These are phyloP conservation scores for Hirsutella minnesotensis DNA, from an alignment of 2,329 filamentous ascomycete genomes.

Conservation along the genomic window DNA sequence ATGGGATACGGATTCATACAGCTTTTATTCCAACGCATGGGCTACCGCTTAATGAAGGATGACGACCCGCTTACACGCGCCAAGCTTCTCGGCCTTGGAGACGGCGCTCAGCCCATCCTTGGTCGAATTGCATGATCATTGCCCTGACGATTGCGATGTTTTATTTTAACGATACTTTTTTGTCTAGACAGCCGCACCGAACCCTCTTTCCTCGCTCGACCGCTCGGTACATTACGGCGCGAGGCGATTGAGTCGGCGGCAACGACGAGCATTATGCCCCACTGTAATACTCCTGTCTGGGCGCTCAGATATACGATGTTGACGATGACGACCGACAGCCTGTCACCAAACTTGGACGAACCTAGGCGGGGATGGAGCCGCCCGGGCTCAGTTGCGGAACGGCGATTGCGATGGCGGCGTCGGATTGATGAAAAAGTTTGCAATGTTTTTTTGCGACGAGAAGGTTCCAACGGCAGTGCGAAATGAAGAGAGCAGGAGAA, in stretches of 20 bases:
- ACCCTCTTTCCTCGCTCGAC: slow-evolving; percentile 17
- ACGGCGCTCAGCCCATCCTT: too few species aligned
- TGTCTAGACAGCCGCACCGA: slow-evolving; percentile 31
- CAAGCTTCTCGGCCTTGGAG: slow-evolving; percentile 8
- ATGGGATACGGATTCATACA: slow-evolving; percentile 27
- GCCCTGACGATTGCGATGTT: slow-evolving; percentile 33
- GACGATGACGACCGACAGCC: slow-evolving; percentile 14
- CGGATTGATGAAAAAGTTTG: slow-evolving; percentile 1
- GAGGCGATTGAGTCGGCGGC: slow-evolving; percentile 23
- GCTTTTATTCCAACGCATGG: slow-evolving; percentile 26
- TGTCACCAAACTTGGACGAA: background rate
- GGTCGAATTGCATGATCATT: slow-evolving; percentile 22
- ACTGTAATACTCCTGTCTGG: slow-evolving; percentile 24
- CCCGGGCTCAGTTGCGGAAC: background rate
- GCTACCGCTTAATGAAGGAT: slow-evolving; percentile 26
- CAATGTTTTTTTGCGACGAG: background rate
- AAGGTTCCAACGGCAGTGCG: slow-evolving; percentile 4
- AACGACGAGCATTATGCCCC: slow-evolving; percentile 25
- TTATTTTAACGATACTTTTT: slow-evolving; percentile 30
- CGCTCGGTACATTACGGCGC: slow-evolving; percentile 3
- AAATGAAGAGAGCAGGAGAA: slow-evolving; percentile 11
- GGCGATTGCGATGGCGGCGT: background rate
- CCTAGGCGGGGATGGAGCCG: background rate
- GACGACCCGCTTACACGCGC: slow-evolving; percentile 17
- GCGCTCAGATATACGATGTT: slow-evolving; percentile 19